Evolutionary conservation across 2,329 filamentous ascomycete species (phyloP).

Genomic region (Rutstroemia sydowiana): DNA sequence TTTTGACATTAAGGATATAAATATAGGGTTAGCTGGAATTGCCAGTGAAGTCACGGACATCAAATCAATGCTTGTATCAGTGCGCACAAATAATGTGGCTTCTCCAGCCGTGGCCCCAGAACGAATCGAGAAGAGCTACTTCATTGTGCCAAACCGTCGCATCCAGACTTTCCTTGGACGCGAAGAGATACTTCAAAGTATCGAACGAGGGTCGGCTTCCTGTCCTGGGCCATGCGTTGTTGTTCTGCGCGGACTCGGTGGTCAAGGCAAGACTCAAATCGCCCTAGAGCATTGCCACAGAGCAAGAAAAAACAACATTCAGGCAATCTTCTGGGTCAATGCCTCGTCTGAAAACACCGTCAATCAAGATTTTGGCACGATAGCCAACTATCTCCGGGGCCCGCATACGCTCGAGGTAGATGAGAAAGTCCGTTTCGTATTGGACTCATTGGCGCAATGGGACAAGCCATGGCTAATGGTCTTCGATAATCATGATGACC

Average conservation of each 20-base stretch:
- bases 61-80: neutral
- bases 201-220: conserved; percentile 9
- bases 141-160: conserved; percentile 11
- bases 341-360: conserved; percentile 13
- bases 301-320: conserved; percentile 6
- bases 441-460: conserved; percentile 9
- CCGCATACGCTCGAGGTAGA: neutral
- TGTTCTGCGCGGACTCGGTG: conserved; percentile 18
- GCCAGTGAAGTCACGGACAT: neutral
- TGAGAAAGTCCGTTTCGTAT: neutral
- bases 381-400: conserved; percentile 10
- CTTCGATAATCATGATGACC: conserved; percentile 23
- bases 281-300: conserved; percentile 18
- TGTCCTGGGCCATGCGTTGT: conserved; percentile 10
- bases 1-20: neutral
- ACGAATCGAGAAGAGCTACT: neutral
- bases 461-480: conserved; percentile 19
- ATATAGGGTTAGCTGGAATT: neutral
- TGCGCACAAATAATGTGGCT: neutral
- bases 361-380: conserved; percentile 13
- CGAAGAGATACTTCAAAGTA: conserved; percentile 13
- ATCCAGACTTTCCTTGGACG: conserved; percentile 17
- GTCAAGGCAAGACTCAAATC: conserved; percentile 23
- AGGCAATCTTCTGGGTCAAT: conserved; percentile 18
- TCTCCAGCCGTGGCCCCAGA: neutral